phyloP scores from a whole-genome alignment of 169 alveolate species.

The Miamiensis avidus region DNA sequence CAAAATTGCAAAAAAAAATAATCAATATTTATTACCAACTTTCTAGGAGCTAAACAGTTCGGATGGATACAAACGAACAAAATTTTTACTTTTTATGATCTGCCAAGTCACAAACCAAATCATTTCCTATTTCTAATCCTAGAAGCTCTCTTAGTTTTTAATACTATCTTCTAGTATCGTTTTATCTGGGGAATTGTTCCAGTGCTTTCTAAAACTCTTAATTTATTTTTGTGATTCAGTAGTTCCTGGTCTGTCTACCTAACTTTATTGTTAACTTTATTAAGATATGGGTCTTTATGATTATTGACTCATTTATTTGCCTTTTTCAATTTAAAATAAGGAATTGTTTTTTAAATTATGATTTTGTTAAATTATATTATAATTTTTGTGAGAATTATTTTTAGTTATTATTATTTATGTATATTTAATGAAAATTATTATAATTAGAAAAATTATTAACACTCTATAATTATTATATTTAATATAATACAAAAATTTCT shows the following conservation, averaged over 20 bases:
- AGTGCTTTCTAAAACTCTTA: background rate
- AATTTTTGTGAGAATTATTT: too few relatives aligned
- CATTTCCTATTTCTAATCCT: slow-evolving; percentile 18
- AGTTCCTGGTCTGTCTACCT: background rate
- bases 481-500: too few relatives aligned
- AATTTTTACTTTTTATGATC: slow-evolving; percentile 16
- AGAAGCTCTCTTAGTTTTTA: slow-evolving; percentile 3
- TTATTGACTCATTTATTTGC: too few relatives aligned
- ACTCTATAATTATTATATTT: too few relatives aligned
- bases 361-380: too few relatives aligned
- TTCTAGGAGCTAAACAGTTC: slow-evolving; percentile 28
- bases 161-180: background rate
- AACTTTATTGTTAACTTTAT: too few relatives aligned
- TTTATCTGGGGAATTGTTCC: background rate
- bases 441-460: too few relatives aligned
- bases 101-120: slow-evolving; percentile 20
- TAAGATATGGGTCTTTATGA: too few relatives aligned
- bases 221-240: background rate
- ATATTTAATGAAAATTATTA: too few relatives aligned
- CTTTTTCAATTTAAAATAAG: too few relatives aligned
- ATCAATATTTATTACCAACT: background rate
- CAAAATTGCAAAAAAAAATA: background rate
- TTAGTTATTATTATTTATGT: too few relatives aligned
- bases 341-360: too few relatives aligned
- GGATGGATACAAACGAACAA: slow-evolving; percentile 11